phyloP scores from a whole-genome alignment of 1,284 basidiomycete species.

The Ustanciosporium gigantosporum region DNA sequence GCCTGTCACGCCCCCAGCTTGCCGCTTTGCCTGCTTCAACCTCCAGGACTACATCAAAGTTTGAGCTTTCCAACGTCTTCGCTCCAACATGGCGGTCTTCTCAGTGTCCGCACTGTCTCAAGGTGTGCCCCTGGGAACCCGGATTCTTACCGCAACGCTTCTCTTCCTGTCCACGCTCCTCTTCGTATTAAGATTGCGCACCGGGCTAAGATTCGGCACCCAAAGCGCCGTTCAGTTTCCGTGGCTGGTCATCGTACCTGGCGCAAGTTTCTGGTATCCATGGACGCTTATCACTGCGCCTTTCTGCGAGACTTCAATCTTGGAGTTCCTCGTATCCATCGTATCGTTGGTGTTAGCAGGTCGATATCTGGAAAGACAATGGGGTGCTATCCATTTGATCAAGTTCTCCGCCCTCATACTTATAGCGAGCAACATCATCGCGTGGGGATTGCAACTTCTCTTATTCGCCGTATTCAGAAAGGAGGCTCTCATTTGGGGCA shows the following conservation, averaged over 20 bases:
- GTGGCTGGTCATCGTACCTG: conserved; percentile 84
- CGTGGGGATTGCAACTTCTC: conserved; percentile 49
- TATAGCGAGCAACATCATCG: conserved; percentile 49
- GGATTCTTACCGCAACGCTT: conserved; percentile 28
- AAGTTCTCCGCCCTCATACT: conserved; percentile 78
- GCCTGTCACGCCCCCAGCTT: too few species aligned
- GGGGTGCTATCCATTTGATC: conserved; percentile 82
- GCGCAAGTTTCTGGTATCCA: conserved; percentile 79
- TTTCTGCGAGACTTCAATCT: conserved; percentile 79
- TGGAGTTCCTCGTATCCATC: conserved; percentile 81
- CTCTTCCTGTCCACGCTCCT: conserved; percentile 32
- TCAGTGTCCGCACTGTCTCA: conserved; percentile 34
- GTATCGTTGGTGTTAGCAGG: conserved; percentile 79
- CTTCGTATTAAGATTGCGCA: conserved; percentile 39
- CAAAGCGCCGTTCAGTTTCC: conserved; percentile 66
- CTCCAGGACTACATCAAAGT: too few species aligned
- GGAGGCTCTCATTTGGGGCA: conserved; percentile 67
- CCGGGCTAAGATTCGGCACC: conserved; percentile 56
- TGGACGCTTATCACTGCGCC: conserved; percentile 86
- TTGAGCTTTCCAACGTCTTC: too few species aligned
- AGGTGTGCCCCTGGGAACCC: conserved; percentile 28
- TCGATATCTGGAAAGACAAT: conserved; percentile 87
- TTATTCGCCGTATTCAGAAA: conserved; percentile 46
- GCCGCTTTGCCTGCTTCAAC: too few species aligned
- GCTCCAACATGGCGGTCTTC: conserved; percentile 36